A percentile compares a stretch with the other conserved stretches of the same genome.
Conservation (phyloP, 768 basidiomycete genomes). For the Lactarius tabidus region DNA sequence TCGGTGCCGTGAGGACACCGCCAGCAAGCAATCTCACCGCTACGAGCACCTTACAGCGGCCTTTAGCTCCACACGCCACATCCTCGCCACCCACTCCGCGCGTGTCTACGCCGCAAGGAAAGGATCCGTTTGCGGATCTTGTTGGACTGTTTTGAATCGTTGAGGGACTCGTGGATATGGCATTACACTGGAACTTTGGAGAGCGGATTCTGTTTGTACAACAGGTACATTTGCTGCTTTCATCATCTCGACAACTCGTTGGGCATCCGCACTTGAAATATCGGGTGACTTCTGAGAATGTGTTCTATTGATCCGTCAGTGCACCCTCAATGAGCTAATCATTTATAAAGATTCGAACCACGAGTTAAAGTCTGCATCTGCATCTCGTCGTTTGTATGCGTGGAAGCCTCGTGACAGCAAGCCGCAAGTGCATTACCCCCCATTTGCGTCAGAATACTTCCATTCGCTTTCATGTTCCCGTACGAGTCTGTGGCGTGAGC, state of each 20-base stretch:
- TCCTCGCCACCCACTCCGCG: constrained; percentile 22
- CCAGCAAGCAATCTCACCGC: constrained; percentile 5
- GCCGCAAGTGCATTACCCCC: background rate
- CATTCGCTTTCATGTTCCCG: constrained; percentile 1
- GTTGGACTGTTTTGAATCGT: constrained; percentile 60
- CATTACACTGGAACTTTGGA: constrained; percentile 1
- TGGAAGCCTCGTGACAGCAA: background rate
- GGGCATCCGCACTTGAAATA: constrained; percentile 12
- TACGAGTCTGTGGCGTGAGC: background rate
- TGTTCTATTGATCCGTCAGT: background rate
- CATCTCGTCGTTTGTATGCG: background rate
- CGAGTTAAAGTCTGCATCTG: background rate
- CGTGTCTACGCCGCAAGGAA: constrained; percentile 41
- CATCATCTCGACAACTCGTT: constrained; percentile 4
- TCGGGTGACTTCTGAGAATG: constrained; percentile 6
- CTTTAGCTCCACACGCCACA: constrained; percentile 14
- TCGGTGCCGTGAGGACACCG: constrained; percentile 2
- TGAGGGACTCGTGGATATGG: background rate
- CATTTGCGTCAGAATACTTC: background rate
- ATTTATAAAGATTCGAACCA: background rate
- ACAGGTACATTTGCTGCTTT: constrained; percentile 1
- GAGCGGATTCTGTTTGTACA: background rate
- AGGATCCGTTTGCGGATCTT: constrained; percentile 84
- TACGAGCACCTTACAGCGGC: constrained; percentile 16
- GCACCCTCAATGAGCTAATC: background rate